Evolutionary conservation across 768 basidiomycete genomes (phyloP).

Genomic region (Pulveroboletus sp.): DNA sequence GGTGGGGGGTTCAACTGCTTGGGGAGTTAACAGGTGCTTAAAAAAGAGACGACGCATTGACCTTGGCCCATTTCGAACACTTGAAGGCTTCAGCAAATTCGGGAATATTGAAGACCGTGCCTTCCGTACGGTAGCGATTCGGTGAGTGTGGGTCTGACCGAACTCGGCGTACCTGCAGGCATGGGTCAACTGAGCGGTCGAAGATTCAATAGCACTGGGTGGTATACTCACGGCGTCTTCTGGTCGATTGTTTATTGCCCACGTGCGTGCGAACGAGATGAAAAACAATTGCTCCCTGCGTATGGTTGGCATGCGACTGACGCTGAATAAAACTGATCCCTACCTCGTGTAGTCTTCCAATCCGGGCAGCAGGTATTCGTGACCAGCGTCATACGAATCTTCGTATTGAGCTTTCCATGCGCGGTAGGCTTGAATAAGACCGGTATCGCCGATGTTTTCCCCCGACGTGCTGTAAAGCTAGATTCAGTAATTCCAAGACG

Average conservation of each 20-base stretch:
- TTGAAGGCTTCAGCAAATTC: slow-evolving; percentile 88
- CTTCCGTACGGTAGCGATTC: slow-evolving; percentile 71
- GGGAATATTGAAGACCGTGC: slow-evolving; percentile 81
- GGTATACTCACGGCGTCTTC: slow-evolving; percentile 59
- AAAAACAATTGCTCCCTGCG: slow-evolving; percentile 90
- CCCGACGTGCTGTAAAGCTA: slow-evolving; percentile 65
- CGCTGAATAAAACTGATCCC: slow-evolving; percentile 9
- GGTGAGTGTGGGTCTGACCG: slow-evolving; percentile 91
- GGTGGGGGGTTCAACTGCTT: slow-evolving; percentile 75
- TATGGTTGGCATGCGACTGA: background rate
- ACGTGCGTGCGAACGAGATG: slow-evolving; percentile 83
- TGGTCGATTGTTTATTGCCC: slow-evolving; percentile 79
- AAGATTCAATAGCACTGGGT: background rate
- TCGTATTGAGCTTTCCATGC: slow-evolving; percentile 85
- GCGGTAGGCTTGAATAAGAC: slow-evolving; percentile 79
- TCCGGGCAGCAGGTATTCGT: slow-evolving; percentile 79
- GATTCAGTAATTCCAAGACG: slow-evolving; percentile 6
- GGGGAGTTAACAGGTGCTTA: background rate
- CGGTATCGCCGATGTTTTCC: slow-evolving; percentile 87
- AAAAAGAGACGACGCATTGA: slow-evolving; percentile 30
- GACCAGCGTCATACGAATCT: slow-evolving; percentile 50
- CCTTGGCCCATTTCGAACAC: slow-evolving; percentile 73
- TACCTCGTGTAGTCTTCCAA: slow-evolving; percentile 71
- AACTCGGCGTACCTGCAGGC: slow-evolving; percentile 61
- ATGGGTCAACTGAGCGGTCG: background rate